A percentile compares a stretch with the other conserved stretches of the same genome.
Evolutionary conservation across 2,329 filamentous ascomycete species (phyloP).

Genomic region (Penicillium sp.): DNA sequence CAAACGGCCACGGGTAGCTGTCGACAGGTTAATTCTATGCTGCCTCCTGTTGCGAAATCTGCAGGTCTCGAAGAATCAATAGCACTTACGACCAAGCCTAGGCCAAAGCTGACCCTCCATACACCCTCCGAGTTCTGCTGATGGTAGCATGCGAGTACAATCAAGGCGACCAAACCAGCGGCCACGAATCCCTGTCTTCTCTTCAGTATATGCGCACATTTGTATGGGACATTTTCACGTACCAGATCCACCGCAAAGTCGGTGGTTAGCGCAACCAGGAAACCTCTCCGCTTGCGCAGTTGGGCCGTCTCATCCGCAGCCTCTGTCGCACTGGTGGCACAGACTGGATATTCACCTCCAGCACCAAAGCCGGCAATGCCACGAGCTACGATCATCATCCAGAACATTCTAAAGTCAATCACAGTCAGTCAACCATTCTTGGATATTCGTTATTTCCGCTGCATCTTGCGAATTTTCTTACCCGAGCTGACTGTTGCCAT

Average conservation of each 20-base stretch:
- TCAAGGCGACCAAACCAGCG: constrained; percentile 31
- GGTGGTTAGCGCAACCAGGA: constrained; percentile 32
- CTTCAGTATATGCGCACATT: background rate
- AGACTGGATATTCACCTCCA: constrained; percentile 44
- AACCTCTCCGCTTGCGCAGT: constrained; percentile 30
- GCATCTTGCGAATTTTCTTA: constrained; percentile 7
- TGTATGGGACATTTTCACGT: background rate
- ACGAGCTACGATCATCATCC: constrained; percentile 53
- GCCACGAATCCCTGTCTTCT: constrained; percentile 29
- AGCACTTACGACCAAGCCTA: constrained; percentile 48
- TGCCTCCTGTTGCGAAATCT: background rate
- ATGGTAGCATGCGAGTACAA: constrained; percentile 31
- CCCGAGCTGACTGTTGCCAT: constrained; percentile 44
- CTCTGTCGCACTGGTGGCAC: constrained; percentile 32
- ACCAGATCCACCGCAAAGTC: constrained; percentile 33
- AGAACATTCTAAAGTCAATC: constrained; percentile 44
- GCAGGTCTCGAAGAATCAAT: background rate
- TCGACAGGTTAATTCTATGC: background rate
- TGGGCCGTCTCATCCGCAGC: constrained; percentile 31
- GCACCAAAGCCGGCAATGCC: constrained; percentile 44
- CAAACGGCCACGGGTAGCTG: constrained; percentile 55
- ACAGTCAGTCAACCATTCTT: background rate
- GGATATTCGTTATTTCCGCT: background rate
- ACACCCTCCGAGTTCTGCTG: constrained; percentile 38
- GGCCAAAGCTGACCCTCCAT: constrained; percentile 56